phyloP scores from a whole-genome alignment of 2,329 filamentous ascomycete species.

The Raffaelea arxii region DNA sequence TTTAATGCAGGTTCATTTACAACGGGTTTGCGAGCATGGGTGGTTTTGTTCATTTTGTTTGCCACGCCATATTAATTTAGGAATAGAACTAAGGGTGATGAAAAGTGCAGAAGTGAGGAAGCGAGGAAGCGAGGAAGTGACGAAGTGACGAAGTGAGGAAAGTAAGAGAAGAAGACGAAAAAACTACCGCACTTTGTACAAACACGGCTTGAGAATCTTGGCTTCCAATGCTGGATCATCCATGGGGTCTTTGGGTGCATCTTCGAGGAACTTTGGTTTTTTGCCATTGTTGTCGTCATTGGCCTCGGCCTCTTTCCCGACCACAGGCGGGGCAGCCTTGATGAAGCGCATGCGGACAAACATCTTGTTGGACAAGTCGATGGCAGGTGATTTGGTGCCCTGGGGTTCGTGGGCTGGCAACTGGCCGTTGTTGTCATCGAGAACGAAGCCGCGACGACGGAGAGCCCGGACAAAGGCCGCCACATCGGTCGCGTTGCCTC shows the following conservation, averaged over 20 bases:
- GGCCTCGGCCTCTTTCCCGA: conserved; percentile 50
- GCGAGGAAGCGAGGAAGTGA: not conserved
- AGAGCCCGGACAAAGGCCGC: conserved; percentile 79
- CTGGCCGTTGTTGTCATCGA: conserved; percentile 31
- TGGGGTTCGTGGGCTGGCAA: conserved; percentile 21
- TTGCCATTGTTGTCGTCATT: conserved; percentile 24
- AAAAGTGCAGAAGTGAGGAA: too few relatives aligned
- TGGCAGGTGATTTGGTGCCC: conserved; percentile 27
- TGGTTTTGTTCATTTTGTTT: not conserved
- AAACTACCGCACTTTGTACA: conserved; percentile 76
- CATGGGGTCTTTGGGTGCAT: conserved; percentile 42
- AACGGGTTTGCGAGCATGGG: too few relatives aligned
- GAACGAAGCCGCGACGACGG: conserved; percentile 70
- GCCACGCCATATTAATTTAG: too few relatives aligned
- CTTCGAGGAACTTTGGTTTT: conserved; percentile 47
- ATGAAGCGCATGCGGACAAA: conserved; percentile 96
- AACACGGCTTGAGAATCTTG: conserved; percentile 76
- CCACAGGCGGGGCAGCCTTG: conserved; percentile 65
- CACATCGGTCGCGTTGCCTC: conserved; percentile 71
- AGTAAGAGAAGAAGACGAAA: not conserved
- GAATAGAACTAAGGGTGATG: too few relatives aligned
- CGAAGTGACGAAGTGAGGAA: not conserved
- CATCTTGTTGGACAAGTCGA: conserved; percentile 92
- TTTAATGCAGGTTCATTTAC: too few relatives aligned
- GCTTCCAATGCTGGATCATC: conserved; percentile 51